Conservation (phyloP, 352 stramenopile species). For the Globisporangium echinulatum region DNA sequence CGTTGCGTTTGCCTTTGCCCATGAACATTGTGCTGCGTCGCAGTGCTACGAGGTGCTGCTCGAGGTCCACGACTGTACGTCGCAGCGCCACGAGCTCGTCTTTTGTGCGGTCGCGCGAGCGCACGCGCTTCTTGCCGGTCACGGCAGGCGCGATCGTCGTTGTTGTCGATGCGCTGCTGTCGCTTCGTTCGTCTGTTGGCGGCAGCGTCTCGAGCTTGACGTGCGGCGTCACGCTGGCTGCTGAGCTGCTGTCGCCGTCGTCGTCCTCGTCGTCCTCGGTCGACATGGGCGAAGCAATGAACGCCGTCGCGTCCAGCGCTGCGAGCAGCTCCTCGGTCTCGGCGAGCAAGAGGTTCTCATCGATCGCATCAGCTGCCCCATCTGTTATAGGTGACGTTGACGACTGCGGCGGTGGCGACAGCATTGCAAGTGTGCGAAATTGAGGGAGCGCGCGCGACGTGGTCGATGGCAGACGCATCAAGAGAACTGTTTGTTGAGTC, state of each 20-base stretch:
- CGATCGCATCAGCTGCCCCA: not conserved
- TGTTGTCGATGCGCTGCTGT: too few species aligned
- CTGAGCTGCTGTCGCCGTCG: not conserved
- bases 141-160: not conserved
- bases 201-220: not conserved
- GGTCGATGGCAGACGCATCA: too few species aligned
- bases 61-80: conserved; percentile 7
- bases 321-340: conserved; percentile 16
- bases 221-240: too few species aligned
- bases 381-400: not conserved
- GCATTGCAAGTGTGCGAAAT: not conserved
- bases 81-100: conserved; percentile 14
- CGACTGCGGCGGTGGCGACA: not conserved
- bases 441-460: not conserved
- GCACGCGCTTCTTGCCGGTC: conserved; percentile 13
- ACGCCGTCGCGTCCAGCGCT: conserved; percentile 13
- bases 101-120: conserved; percentile 14
- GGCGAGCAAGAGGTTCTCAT: conserved; percentile 15
- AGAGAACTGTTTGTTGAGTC: too few species aligned
- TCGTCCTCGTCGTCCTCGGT: conserved; percentile 13
- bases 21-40: conserved; percentile 10
- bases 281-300: conserved; percentile 10
- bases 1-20: conserved; percentile 7
- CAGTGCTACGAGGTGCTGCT: conserved; percentile 12
- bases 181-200: not conserved